These are phyloP conservation scores for Leccinum ochraceum DNA, from an alignment of 768 basidiomycete genomes.

Conservation along the genomic window DNA sequence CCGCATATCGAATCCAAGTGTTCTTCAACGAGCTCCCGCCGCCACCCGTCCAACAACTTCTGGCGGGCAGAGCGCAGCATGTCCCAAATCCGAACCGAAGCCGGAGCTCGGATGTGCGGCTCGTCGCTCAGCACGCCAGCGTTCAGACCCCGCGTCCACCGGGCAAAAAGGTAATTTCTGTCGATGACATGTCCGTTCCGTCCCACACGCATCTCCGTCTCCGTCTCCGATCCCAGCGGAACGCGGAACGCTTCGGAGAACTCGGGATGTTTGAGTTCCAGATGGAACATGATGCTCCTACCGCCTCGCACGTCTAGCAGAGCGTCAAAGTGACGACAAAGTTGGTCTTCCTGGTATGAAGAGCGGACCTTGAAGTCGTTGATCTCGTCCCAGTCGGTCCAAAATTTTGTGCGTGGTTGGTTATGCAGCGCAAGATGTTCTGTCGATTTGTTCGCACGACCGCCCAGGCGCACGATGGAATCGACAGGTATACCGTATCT, in stretches of 20 bases:
- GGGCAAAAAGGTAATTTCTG: conserved; percentile 43
- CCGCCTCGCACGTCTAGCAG: conserved; percentile 33
- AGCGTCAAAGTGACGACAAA: neutral
- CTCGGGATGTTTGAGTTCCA: conserved; percentile 47
- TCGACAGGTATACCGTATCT: conserved; percentile 51
- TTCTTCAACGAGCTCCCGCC: conserved; percentile 33
- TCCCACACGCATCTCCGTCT: conserved; percentile 34
- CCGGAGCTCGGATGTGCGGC: conserved; percentile 26
- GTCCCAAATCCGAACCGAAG: conserved; percentile 39
- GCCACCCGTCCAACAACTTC: conserved; percentile 35
- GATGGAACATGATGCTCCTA: conserved; percentile 36
- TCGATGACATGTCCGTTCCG: conserved; percentile 39
- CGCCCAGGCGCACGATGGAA: conserved; percentile 55
- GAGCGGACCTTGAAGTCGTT: conserved; percentile 32
- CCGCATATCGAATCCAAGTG: conserved; percentile 33
- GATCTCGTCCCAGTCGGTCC: conserved; percentile 11
- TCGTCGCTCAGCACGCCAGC: conserved; percentile 43
- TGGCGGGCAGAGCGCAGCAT: conserved; percentile 34
- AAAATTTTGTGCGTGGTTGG: conserved; percentile 1
- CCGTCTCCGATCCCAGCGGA: conserved; percentile 23
- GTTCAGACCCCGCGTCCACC: conserved; percentile 46
- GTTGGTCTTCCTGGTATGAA: conserved; percentile 35
- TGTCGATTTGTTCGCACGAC: conserved; percentile 51
- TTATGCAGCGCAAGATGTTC: conserved; percentile 45
- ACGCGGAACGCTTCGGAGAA: conserved; percentile 48